Base-by-base conservation (phyloP, 2,329 filamentous ascomycete genomes). In the Aspergillus texensis region DNA sequence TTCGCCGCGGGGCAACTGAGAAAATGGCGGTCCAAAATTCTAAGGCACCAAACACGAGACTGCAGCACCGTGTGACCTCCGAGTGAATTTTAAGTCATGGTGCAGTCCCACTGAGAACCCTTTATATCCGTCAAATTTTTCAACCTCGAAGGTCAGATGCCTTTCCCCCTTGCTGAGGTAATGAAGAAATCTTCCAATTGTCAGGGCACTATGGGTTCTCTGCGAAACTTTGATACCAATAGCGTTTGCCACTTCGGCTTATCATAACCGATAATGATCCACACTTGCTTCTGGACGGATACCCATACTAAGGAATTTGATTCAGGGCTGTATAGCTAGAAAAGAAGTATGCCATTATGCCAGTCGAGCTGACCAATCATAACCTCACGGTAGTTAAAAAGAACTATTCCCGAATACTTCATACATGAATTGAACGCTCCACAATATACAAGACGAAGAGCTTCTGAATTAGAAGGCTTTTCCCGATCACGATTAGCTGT, bases 371-470 rank as follows among this genome's bases (percentile, higher is more conserved):
- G 48, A 32, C 28, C 28, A 28, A 50, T 21, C 26, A 30, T 53
- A 53, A 34, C 30, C n/a, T 52, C 52, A 54, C 32, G 46, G 57
- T 50, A 64, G 57, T 57, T 62, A 64, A 62, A 62, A 60, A 28
- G 34, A 61, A 62, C 43, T 62, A 65, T 62, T 67, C 50, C 39
- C 50, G 48, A 64, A 60, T 30, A 55, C 61, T 64, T 57, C 65
- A 59, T 68, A 68, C 63, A 69, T 54, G 65, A 67, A 67, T 57
- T 54, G 61, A 53, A 68, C 43, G 50, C 48, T 59, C 57, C 60
- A 63, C 63, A 43, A 67, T 65, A 64, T 69, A 69, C 62, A 69
- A 64, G 45, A 56, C 34, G 16, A 54, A 28, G 45, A 39, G 19
- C 45, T 54, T 30, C 32, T 36, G 52, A 36, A 54, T 54, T 16